Evolutionary conservation across 2,329 filamentous ascomycete species (phyloP).

Genomic region (Ustilaginoidea virens): DNA sequence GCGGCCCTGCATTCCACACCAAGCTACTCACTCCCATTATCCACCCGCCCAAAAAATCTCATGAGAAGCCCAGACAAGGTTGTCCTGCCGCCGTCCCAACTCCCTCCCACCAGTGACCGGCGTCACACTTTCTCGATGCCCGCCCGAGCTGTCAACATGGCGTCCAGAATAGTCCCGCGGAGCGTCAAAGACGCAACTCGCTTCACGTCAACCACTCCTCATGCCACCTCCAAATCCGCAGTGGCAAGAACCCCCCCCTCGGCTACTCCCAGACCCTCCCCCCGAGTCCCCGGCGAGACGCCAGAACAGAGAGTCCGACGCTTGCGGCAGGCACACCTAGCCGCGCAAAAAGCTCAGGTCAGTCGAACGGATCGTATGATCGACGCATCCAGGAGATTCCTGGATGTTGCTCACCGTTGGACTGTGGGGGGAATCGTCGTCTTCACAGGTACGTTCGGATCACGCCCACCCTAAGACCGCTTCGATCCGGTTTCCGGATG

Average conservation of each 20-base stretch:
- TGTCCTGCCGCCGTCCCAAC: background rate
- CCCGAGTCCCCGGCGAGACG: conserved; percentile 35
- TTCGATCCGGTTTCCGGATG: too few relatives aligned
- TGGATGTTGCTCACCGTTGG: conserved; percentile 40
- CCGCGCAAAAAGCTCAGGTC: conserved; percentile 43
- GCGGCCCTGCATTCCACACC: conserved; percentile 12
- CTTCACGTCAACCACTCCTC: conserved; percentile 38
- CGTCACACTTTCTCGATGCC: background rate
- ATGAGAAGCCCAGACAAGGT: conserved; percentile 10
- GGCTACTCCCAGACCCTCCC: too few relatives aligned
- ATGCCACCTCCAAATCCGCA: conserved; percentile 48
- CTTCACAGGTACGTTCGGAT: conserved; percentile 33
- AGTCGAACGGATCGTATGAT: conserved; percentile 37
- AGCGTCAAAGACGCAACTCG: conserved; percentile 68
- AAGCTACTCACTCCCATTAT: conserved; percentile 4
- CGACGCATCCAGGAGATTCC: conserved; percentile 29
- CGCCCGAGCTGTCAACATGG: conserved; percentile 15
- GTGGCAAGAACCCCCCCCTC: too few relatives aligned
- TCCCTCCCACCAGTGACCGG: conserved; percentile 1
- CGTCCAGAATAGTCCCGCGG: conserved; percentile 36
- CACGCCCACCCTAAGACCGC: too few relatives aligned
- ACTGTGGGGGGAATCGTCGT: conserved; percentile 39
- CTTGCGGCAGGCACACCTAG: conserved; percentile 50
- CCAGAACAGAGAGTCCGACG: conserved; percentile 55
- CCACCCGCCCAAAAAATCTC: conserved; percentile 18